A percentile compares a stretch with the other conserved stretches of the same genome.
phyloP scores from a whole-genome alignment of 2,329 filamentous ascomycete species.

The Alternaria ventricosa region DNA sequence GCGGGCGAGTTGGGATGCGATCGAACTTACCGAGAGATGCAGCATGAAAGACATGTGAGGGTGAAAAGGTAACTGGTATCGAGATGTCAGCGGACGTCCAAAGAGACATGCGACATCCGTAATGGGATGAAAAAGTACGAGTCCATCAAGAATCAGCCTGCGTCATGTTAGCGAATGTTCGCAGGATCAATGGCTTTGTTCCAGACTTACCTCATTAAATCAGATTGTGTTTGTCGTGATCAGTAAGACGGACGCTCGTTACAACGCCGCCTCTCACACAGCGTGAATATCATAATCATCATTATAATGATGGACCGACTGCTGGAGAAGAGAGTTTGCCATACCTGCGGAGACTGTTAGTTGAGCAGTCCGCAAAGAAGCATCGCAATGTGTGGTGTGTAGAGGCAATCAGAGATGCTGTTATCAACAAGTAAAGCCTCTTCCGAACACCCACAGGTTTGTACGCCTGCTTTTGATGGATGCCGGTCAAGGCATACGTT shows the following conservation, averaged over 20 bases:
- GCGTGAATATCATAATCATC: conserved; percentile 74
- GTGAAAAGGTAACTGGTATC: conserved; percentile 6
- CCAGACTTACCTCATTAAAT: conserved; percentile 69
- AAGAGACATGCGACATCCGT: conserved; percentile 11
- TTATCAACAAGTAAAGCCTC: conserved; percentile 71
- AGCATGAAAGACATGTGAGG: background rate
- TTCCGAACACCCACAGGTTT: conserved; percentile 65
- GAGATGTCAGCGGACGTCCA: conserved; percentile 32
- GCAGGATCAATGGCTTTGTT: background rate
- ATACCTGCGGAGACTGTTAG: conserved; percentile 42
- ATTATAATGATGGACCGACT: conserved; percentile 59
- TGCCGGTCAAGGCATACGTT: conserved; percentile 60
- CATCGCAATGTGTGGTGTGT: conserved; percentile 8
- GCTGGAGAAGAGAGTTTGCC: conserved; percentile 34
- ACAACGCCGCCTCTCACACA: conserved; percentile 66
- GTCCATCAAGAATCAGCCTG: conserved; percentile 50
- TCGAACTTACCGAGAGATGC: conserved; percentile 22
- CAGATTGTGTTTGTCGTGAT: conserved; percentile 70
- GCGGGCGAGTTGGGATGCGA: background rate
- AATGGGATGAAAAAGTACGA: conserved; percentile 17
- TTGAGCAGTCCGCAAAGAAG: conserved; percentile 7
- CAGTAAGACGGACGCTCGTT: conserved; percentile 59
- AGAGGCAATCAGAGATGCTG: conserved; percentile 67
- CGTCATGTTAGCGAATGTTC: conserved; percentile 27
- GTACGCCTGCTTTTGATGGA: conserved; percentile 65